A percentile compares a stretch with the other conserved stretches of the same genome.
phyloP scores from a whole-genome alignment of 176 grass and related monocot species.

The Melocanna baccifera region DNA sequence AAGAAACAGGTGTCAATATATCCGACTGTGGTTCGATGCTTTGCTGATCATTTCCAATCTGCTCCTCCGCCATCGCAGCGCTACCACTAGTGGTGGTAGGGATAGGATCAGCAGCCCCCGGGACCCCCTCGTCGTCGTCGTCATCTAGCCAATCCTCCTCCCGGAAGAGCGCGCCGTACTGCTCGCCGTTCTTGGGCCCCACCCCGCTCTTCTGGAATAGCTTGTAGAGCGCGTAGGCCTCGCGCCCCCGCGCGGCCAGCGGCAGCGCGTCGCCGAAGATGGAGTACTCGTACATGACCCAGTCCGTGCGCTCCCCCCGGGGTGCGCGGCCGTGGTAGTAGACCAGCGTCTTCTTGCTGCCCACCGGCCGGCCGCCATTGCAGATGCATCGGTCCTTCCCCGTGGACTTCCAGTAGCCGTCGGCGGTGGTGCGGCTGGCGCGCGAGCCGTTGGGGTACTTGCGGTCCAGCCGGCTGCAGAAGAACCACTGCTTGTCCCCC shows the following conservation, averaged over 20 bases:
- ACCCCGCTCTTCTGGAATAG: slow-evolving; percentile 88
- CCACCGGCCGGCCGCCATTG: slow-evolving; percentile 43
- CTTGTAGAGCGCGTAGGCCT: slow-evolving; percentile 88
- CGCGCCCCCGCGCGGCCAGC: slow-evolving; percentile 22
- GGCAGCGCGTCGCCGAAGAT: slow-evolving; percentile 56
- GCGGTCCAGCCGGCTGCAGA: slow-evolving; percentile 81
- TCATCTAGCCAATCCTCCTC: slow-evolving; percentile 90
- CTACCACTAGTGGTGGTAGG: neutral
- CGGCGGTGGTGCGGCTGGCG: slow-evolving; percentile 66
- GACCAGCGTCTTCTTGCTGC: slow-evolving; percentile 87
- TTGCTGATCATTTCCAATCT: slow-evolving; percentile 35
- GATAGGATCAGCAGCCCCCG: neutral
- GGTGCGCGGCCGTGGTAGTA: slow-evolving; percentile 85
- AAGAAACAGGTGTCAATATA: slow-evolving; percentile 6
- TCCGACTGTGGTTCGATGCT: neutral
- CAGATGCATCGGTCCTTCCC: slow-evolving; percentile 69
- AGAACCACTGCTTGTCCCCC: slow-evolving; percentile 92
- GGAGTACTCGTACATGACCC: slow-evolving; percentile 94
- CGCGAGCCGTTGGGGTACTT: slow-evolving; percentile 91
- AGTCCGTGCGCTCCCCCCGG: slow-evolving; percentile 74
- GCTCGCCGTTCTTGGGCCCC: slow-evolving; percentile 93
- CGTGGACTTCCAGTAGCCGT: slow-evolving; percentile 86
- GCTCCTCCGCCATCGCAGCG: neutral
- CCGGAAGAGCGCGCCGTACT: slow-evolving; percentile 85
- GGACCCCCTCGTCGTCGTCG: neutral